A percentile compares a stretch with the other conserved stretches of the same genome.
phyloP scores from a whole-genome alignment of 306 rosid species.

The Lotus japonicus region DNA sequence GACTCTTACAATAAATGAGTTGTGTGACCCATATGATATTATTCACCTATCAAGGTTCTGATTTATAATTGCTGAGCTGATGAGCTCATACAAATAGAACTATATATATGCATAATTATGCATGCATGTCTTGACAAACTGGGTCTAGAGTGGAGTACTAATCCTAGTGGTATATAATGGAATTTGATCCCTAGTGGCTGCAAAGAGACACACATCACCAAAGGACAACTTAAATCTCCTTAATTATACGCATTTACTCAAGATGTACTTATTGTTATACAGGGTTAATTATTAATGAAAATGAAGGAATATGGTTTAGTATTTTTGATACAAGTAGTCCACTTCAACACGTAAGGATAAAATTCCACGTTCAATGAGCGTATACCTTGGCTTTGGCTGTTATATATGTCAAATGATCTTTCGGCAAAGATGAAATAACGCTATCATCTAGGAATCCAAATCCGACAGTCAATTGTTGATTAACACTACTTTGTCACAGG shows the following conservation, averaged over 20 bases:
- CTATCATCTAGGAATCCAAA: constrained; percentile 10
- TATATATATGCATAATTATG: too few species aligned
- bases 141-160: too few species aligned
- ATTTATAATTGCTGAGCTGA: neutral
- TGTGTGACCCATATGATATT: neutral
- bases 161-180: neutral
- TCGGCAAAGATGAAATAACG: constrained; percentile 24
- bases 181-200: neutral
- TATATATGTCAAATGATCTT: constrained; percentile 29
- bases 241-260: too few species aligned
- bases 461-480: constrained; percentile 2
- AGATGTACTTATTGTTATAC: too few species aligned
- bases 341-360: neutral
- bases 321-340: neutral
- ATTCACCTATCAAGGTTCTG: neutral
- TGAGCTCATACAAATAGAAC: too few species aligned
- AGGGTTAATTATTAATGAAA: too few species aligned
- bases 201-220: neutral
- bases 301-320: too few species aligned
- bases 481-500: neutral
- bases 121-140: too few species aligned
- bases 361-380: neutral
- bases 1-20: neutral
- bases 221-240: neutral
- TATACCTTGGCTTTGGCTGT: neutral